Percentiles rank a stretch among this genome's conserved stretches.
These are phyloP conservation scores for Cylindrotheca closterium DNA, from an alignment of 108 stramenopile genomes.

Conservation along the genomic window DNA sequence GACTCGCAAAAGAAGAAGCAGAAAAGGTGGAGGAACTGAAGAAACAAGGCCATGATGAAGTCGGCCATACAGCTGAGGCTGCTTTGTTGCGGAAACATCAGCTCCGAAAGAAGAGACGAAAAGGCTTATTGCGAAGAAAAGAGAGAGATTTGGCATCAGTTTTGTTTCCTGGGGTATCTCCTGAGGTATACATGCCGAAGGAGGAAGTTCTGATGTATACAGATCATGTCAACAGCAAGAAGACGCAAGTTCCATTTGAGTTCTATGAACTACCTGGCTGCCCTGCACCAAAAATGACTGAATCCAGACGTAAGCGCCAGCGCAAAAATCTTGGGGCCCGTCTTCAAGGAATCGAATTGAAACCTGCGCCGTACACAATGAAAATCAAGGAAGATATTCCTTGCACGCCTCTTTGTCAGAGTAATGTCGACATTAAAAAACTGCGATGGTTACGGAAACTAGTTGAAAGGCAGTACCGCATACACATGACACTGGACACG, in stretches of 20 bases:
- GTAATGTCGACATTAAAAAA: constrained; percentile 49
- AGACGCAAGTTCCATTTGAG: constrained; percentile 92
- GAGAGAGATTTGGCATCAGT: constrained; percentile 62
- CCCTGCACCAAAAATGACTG: constrained; percentile 36
- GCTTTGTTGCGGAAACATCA: constrained; percentile 41
- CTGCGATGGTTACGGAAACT: constrained; percentile 70
- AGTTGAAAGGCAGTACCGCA: constrained; percentile 91
- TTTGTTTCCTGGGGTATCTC: constrained; percentile 78
- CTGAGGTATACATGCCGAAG: constrained; percentile 53
- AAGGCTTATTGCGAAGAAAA: constrained; percentile 58
- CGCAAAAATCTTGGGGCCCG: constrained; percentile 79
- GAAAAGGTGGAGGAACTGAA: constrained; percentile 34
- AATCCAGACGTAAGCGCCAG: constrained; percentile 20
- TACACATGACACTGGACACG: constrained; percentile 86
- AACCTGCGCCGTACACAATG: constrained; percentile 65
- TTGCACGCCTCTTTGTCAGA: constrained; percentile 64
- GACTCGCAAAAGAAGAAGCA: constrained; percentile 21
- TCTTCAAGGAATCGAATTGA: constrained; percentile 66
- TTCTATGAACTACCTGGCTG: constrained; percentile 92
- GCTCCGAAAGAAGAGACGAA: constrained; percentile 71
- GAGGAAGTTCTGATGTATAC: constrained; percentile 67
- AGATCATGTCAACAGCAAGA: constrained; percentile 71
- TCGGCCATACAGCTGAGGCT: constrained; percentile 43
- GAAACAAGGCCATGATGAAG: constrained; percentile 40
- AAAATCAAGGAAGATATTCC: constrained; percentile 38